These are phyloP conservation scores for Wickerhamomyces alni DNA, from an alignment of 805 yeast genomes.

Conservation along the genomic window DNA sequence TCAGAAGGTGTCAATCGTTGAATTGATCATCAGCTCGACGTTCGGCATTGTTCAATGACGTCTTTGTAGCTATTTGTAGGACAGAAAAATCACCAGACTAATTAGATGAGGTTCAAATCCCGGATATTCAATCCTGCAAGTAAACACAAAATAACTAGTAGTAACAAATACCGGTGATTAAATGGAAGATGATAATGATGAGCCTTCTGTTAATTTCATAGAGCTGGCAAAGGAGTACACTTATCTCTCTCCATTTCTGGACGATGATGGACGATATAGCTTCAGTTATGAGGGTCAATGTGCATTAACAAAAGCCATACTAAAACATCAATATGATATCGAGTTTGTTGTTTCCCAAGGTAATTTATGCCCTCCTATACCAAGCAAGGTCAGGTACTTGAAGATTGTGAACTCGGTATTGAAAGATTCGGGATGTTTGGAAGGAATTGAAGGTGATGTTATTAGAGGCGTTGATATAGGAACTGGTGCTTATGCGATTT, in stretches of 20 bases:
- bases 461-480: conserved; percentile 40
- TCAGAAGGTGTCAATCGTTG: no score
- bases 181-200: background rate
- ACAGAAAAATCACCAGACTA: no score
- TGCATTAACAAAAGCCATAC: conserved; percentile 11
- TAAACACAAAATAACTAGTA: no score
- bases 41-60: no score
- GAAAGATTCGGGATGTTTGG: conserved; percentile 5
- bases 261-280: background rate
- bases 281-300: conserved; percentile 13
- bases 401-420: conserved; percentile 6
- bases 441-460: background rate
- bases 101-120: background rate
- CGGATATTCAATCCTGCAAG: no score
- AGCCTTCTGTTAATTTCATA: background rate
- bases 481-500: conserved; percentile 43
- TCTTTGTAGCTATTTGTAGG: no score
- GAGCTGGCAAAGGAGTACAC: background rate
- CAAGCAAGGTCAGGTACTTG: conserved; percentile 12
- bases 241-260: background rate
- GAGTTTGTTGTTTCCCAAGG: conserved; percentile 4
- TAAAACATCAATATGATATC: conserved; percentile 7
- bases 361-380: conserved; percentile 16
- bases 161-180: no score
- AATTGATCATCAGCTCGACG: no score